Conservation (phyloP, 495 filamentous ascomycete species). For the Cercophora scortea region DNA sequence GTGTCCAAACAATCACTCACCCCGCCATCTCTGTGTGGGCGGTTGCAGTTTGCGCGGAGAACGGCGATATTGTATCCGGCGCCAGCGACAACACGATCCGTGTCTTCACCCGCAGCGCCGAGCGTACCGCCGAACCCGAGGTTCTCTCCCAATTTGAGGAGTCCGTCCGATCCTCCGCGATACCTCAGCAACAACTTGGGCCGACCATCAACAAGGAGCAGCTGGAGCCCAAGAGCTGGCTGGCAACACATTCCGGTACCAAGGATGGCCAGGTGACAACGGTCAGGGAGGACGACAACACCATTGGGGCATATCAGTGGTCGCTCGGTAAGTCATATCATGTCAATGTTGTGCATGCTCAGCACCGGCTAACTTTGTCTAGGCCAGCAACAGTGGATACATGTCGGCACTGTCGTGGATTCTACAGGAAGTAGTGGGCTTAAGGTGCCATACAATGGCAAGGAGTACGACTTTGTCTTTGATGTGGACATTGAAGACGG, state of each 20-base stretch:
- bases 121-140: conserved; percentile 57
- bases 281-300: conserved; percentile 73
- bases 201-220: conserved; percentile 79
- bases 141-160: conserved; percentile 64
- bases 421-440: conserved; percentile 72
- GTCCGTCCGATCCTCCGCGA: conserved; percentile 71
- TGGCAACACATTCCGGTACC: conserved; percentile 68
- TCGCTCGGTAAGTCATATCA: conserved; percentile 36
- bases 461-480: conserved; percentile 96
- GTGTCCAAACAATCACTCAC: conserved; percentile 93
- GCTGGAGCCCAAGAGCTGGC: conserved; percentile 76
- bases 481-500: conserved; percentile 97
- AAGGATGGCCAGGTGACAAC: conserved; percentile 94
- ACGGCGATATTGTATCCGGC: conserved; percentile 86
- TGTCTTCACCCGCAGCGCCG: conserved; percentile 68
- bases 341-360: neutral
- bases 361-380: conserved; percentile 7
- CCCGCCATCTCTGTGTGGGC: conserved; percentile 96
- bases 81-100: conserved; percentile 84
- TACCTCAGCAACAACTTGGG: conserved; percentile 70
- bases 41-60: conserved; percentile 71
- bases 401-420: conserved; percentile 89
- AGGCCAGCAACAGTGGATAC: conserved; percentile 60
- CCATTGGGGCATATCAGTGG: conserved; percentile 76
- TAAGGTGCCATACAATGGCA: conserved; percentile 64